Evolutionary conservation across 768 basidiomycete genomes (phyloP), one percentile per base, ranked within the genome.

Genomic region (Lentinula lateritia): DNA sequence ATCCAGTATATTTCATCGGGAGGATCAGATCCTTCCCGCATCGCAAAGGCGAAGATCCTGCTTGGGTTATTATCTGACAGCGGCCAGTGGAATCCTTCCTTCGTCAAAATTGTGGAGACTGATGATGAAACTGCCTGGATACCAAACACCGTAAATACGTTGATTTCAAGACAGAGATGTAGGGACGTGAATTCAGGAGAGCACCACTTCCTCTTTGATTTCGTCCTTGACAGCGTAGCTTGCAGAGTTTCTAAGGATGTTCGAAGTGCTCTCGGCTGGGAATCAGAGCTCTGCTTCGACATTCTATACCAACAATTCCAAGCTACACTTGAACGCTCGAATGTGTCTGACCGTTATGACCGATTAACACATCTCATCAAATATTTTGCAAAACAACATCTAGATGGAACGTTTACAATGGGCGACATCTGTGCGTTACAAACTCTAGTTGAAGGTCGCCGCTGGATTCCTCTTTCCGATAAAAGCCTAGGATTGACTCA

Each of bases 181-280:
- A 67, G 73, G 16, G 61, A 53, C 0, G 61, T 68, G 13, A 78
- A 78, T 63, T 68, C 69, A 18, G 73, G 75, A 43, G 67, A 67
- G n/a, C 68, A 52, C 15, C 66, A 63, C 53, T 67, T 62, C 10
- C 60, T 82, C 2, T 81, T 78, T 59, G 77, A 82, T 58, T 63
- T 71, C 38, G 77, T 81, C 2, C 65, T 81, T 36, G 63, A 71
- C 1, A 65, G 73, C 1, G 66, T 80, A 50, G 71, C 73, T 32
- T 38, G 62, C 6, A 23, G 46, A 16, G 57, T 73, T 12, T 61
- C 50, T 15, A 45, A 65, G 5, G 69, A 73, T 0, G 63, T 82
- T 32, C 71, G 66, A 9, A 56, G 52, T 1, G 68, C 69, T 2
- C 68, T 82, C 35, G 71, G 73, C 1, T 83, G 82, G 81, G 69